These are phyloP conservation scores for Gracilaria domingensis DNA, from an alignment of 23 red algal genomes.

Conservation along the genomic window DNA sequence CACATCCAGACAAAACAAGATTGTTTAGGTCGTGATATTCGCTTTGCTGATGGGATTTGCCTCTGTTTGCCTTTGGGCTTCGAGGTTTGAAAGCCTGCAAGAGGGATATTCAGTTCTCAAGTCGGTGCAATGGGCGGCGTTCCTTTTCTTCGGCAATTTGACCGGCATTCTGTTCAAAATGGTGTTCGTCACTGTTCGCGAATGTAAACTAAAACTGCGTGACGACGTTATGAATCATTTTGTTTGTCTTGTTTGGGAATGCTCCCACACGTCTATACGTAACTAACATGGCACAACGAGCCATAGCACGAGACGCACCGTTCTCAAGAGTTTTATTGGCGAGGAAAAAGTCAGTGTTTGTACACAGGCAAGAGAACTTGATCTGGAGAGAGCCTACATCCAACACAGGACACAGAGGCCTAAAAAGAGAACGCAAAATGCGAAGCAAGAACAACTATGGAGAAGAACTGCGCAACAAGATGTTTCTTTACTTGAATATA, in stretches of 20 bases:
- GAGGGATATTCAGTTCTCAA: constrained; percentile 23
- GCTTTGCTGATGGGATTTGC: constrained; percentile 28
- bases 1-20: background rate
- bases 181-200: constrained; percentile 34
- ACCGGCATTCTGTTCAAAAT: constrained; percentile 37
- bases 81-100: constrained; percentile 7
- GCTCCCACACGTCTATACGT: constrained; percentile 56
- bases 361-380: background rate
- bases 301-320: background rate
- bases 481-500: constrained; percentile 45
- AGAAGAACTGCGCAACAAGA: background rate
- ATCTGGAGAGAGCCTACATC: background rate
- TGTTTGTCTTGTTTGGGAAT: constrained; percentile 34
- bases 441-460: background rate
- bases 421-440: background rate
- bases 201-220: constrained; percentile 14
- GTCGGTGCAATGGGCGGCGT: constrained; percentile 32
- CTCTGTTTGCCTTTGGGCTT: constrained; percentile 23
- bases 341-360: constrained; percentile 7
- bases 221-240: constrained; percentile 21
- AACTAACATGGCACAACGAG: constrained; percentile 24
- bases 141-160: constrained; percentile 34
- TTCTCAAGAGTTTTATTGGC: constrained; percentile 9
- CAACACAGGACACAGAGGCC: background rate
- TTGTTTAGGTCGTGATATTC: constrained; percentile 18